Conservation (phyloP, 2,329 filamentous ascomycete genomes). For the Diplodia mutila region DNA sequence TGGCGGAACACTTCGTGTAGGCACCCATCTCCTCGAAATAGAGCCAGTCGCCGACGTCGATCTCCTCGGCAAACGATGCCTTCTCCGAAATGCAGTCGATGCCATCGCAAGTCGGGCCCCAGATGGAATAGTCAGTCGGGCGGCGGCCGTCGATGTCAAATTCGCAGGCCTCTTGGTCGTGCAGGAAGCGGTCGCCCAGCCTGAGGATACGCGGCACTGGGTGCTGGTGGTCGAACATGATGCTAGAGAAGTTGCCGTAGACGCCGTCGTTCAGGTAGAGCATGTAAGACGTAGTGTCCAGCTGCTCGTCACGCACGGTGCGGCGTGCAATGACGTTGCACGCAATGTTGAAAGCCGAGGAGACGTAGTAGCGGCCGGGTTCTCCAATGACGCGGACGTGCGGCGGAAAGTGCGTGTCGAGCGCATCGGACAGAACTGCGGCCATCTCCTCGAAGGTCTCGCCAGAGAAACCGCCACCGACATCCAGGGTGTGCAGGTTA, state of each 20-base stretch:
- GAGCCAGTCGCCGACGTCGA: constrained; percentile 95
- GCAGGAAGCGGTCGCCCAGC: constrained; percentile 60
- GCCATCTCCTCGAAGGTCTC: constrained; percentile 94
- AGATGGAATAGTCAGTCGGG: constrained; percentile 82
- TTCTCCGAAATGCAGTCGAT: constrained; percentile 92
- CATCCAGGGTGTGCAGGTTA: constrained; percentile 83
- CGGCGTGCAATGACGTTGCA: constrained; percentile 96
- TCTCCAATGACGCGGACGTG: constrained; percentile 89
- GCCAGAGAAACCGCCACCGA: constrained; percentile 89
- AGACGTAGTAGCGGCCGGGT: constrained; percentile 94
- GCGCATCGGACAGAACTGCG: constrained; percentile 72
- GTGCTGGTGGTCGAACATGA: constrained; percentile 98
- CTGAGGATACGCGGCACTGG: constrained; percentile 82
- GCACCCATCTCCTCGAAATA: constrained; percentile 99
- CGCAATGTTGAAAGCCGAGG: constrained; percentile 89
- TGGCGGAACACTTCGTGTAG: constrained; percentile 97
- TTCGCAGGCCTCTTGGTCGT: constrained; percentile 41
- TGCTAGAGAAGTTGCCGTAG: constrained; percentile 98
- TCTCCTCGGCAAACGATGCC: constrained; percentile 72
- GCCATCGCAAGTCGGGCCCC: constrained; percentile 97
- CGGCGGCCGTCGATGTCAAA: constrained; percentile 30
- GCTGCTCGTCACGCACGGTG: constrained; percentile 73
- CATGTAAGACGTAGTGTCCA: constrained; percentile 80
- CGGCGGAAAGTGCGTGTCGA: constrained; percentile 87
- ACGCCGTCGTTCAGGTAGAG: constrained; percentile 96